Conservation (phyloP, 768 basidiomycete species). For the Neoboletus brunneissimus region DNA sequence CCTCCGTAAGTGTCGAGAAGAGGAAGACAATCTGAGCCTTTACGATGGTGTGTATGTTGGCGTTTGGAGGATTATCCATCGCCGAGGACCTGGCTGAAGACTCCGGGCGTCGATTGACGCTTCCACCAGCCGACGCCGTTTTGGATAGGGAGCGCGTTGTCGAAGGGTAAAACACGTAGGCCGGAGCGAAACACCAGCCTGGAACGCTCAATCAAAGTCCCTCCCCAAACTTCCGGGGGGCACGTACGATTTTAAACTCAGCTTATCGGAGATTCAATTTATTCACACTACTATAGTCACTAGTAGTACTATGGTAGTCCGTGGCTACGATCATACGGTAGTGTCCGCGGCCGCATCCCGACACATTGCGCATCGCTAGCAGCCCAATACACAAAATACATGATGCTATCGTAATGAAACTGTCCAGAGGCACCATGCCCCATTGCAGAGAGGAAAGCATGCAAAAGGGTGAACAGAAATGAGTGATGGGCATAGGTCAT, state of each 20-base stretch:
- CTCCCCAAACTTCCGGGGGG: slow-evolving; percentile 16
- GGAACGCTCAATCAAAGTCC: slow-evolving; percentile 22
- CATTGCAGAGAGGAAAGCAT: not conserved
- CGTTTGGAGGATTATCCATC: slow-evolving; percentile 82
- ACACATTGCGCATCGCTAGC: not conserved
- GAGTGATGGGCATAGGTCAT: not conserved
- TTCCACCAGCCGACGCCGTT: slow-evolving; percentile 73
- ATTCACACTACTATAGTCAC: not conserved
- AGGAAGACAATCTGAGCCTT: slow-evolving; percentile 98
- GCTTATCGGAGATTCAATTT: slow-evolving; percentile 18
- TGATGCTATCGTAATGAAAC: not conserved
- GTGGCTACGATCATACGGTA: not conserved
- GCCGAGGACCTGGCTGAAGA: slow-evolving; percentile 74
- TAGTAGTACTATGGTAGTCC: not conserved
- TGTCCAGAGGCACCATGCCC: not conserved
- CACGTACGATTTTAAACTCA: slow-evolving; percentile 17
- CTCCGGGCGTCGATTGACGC: slow-evolving; percentile 67
- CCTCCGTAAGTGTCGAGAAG: slow-evolving; percentile 92
- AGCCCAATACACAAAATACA: not conserved
- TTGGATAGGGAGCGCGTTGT: slow-evolving; percentile 36
- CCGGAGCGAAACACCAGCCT: slow-evolving; percentile 34
- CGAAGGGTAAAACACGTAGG: slow-evolving; percentile 35
- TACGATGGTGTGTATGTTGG: slow-evolving; percentile 89
- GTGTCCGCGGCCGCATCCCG: not conserved
- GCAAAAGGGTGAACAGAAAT: not conserved